These are phyloP conservation scores for Chenopodium album DNA, from an alignment of 148 eudicot species.

Conservation along the genomic window DNA sequence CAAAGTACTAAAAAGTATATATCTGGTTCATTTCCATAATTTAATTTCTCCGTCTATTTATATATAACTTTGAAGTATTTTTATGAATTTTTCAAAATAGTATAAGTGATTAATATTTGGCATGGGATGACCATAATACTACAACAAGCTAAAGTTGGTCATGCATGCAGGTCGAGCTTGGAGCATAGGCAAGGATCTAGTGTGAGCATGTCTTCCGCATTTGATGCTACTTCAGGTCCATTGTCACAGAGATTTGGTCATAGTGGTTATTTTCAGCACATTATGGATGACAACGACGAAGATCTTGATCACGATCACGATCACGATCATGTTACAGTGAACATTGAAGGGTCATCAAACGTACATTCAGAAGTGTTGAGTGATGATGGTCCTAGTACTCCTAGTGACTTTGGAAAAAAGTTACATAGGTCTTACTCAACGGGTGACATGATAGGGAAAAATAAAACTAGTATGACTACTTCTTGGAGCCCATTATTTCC, in stretches of 20 bases:
- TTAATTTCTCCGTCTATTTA: too few relatives aligned
- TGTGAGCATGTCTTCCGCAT: slow-evolving; percentile 15
- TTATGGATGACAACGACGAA: neutral
- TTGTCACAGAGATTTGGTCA: slow-evolving; percentile 21
- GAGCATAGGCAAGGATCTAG: slow-evolving; percentile 28
- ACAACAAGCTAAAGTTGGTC: neutral
- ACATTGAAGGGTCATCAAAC: slow-evolving; percentile 8
- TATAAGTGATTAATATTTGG: too few relatives aligned
- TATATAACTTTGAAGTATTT: too few relatives aligned
- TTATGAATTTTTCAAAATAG: too few relatives aligned
- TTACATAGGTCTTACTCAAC: slow-evolving; percentile 23
- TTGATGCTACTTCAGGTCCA: slow-evolving; percentile 15
- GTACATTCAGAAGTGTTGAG: neutral
- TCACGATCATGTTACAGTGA: slow-evolving; percentile 5
- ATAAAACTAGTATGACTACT: neutral
- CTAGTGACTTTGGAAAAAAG: neutral
- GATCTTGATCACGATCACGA: neutral
- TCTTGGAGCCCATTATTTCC: neutral
- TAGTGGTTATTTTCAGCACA: neutral
- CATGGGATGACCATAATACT: too few relatives aligned
- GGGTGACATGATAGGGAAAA: slow-evolving; percentile 13
- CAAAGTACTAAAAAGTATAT: too few relatives aligned
- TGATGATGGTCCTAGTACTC: neutral
- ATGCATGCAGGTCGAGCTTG: slow-evolving; percentile 38
- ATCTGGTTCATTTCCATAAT: too few relatives aligned